Conservation (phyloP, 768 basidiomycete species). For the Auricularia auricula-judae region DNA sequence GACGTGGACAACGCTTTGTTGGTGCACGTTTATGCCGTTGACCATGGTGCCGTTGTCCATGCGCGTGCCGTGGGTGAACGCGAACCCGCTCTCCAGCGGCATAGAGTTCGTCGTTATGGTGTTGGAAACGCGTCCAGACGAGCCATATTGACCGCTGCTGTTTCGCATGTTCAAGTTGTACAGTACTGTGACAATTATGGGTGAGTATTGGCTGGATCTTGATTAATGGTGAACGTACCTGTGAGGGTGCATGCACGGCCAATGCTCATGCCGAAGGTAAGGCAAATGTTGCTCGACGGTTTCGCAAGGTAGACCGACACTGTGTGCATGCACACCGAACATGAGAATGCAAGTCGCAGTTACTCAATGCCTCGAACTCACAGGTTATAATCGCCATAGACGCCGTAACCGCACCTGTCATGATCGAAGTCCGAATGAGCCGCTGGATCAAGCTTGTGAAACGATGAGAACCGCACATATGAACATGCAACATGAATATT, state of each 20-base stretch:
- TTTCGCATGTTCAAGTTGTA: neutral
- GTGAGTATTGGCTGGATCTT: too few relatives aligned
- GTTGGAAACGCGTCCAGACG: neutral
- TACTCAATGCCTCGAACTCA: neutral
- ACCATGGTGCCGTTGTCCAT: neutral
- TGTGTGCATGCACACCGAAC: neutral
- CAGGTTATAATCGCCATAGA: neutral
- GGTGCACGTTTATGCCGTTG: constrained; percentile 1
- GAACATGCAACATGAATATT: neutral
- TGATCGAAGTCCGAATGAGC: neutral
- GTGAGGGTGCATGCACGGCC: neutral
- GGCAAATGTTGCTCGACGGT: neutral
- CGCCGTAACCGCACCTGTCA: neutral
- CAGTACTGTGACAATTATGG: neutral
- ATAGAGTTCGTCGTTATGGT: neutral
- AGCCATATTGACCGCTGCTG: neutral
- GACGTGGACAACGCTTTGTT: neutral
- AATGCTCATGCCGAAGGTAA: neutral
- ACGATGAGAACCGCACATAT: neutral
- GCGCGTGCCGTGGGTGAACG: neutral
- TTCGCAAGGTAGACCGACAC: neutral
- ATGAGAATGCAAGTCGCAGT: neutral
- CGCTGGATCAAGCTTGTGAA: neutral
- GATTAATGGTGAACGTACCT: too few relatives aligned
- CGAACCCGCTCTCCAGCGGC: neutral